Base-by-base conservation (phyloP, 148 eudicot species). In the Fagopyrum esculentum region DNA sequence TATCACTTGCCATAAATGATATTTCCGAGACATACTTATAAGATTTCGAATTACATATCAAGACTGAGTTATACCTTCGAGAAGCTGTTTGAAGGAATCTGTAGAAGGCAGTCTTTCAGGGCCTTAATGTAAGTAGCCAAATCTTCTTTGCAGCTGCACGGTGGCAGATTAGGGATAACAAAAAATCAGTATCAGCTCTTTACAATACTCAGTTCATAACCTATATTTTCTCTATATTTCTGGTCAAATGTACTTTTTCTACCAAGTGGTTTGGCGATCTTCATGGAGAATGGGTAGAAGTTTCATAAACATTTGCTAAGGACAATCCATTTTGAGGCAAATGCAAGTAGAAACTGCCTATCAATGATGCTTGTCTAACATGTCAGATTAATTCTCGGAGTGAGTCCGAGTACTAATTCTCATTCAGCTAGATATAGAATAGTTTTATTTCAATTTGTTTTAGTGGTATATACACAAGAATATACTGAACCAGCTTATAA, bases 31-130 rank as follows among this genome's bases (percentile, higher is more conserved):
- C n/a, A 15, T 60, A 7, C 22, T 60, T 26, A 15, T 16, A 9
- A 60, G 9, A 15, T 60, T 13, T 60, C 13, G 66, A 60, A 19
- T 45, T 29, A 19, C 35, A 43, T 17, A 19, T 30, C 29, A 11
- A 48, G 43, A 69, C 9, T 45, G 9, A 59, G 71, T 40, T 47
- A 71, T 83, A 93, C 98, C 96, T 87, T 93, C 64, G 93, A 87
- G 46, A 93, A 86, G 84, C 92, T 87, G 83, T 91, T 88, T 26
- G 97, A 84, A 63, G 90, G 91, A 81, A 93, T 88, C 55, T 85
- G 85, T 70, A 73, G 83, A 77, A 87, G 88, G 71, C 87, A 76
- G 77, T 83, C 84, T 73, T 87, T 83, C 83, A 93, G 63, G 76
- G 93, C 98, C 79, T 89, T 86, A 40, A 89, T 72, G 80, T 91